Percentiles rank a stretch among this genome's conserved stretches.
phyloP scores from a whole-genome alignment of 345 rosid species.

The Linum usitatissimum region DNA sequence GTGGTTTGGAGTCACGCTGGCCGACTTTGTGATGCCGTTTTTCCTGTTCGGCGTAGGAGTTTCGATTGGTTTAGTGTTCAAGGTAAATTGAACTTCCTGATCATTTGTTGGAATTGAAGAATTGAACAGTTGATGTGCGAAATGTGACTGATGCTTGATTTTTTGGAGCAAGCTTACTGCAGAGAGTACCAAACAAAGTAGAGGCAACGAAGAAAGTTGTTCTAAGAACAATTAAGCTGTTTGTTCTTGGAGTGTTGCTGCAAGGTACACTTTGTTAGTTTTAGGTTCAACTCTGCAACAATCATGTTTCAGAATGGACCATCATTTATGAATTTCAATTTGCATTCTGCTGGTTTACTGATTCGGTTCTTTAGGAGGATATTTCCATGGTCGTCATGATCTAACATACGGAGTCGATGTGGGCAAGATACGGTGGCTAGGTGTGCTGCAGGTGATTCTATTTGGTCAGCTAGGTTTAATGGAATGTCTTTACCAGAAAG shows the following conservation, averaged over 20 bases:
- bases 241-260: conserved; percentile 39
- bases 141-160: background rate
- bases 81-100: conserved; percentile 20
- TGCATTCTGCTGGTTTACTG: background rate
- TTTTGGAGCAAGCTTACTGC: conserved; percentile 15
- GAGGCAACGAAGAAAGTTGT: conserved; percentile 37
- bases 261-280: conserved; percentile 33
- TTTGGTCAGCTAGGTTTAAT: background rate
- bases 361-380: conserved; percentile 29
- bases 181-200: conserved; percentile 34
- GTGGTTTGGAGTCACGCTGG: conserved; percentile 47
- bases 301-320: background rate
- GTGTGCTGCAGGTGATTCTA: conserved; percentile 41
- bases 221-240: conserved; percentile 34
- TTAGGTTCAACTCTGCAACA: background rate
- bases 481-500: too few relatives aligned
- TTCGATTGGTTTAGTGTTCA: conserved; percentile 34
- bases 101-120: background rate
- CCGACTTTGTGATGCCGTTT: conserved; percentile 58
- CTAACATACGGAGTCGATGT: conserved; percentile 49
- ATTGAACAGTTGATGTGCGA: too few relatives aligned
- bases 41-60: conserved; percentile 49
- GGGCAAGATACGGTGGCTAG: conserved; percentile 43
- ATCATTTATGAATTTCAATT: background rate
- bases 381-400: conserved; percentile 42